phyloP scores from a whole-genome alignment of 2,329 filamentous ascomycete genomes.

The Colletotrichum salicis region DNA sequence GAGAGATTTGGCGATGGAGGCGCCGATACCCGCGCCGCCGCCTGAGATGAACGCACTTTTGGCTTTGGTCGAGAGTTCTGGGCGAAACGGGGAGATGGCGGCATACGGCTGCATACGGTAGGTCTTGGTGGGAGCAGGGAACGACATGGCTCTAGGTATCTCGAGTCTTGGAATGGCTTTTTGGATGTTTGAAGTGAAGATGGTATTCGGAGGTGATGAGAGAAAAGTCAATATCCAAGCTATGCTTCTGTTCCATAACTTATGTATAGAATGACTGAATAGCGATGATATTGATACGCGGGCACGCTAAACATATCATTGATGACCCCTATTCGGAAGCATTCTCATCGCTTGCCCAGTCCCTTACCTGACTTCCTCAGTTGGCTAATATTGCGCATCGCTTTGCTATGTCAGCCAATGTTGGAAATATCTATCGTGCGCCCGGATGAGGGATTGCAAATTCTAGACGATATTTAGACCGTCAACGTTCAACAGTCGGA shows the following conservation, averaged over 20 bases:
- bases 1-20: constrained; percentile 54
- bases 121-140: constrained; percentile 37
- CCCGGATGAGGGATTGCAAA: not conserved
- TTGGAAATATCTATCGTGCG: not conserved
- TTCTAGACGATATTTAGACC: not conserved
- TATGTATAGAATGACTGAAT: no score
- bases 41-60: constrained; percentile 65
- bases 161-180: accelerated
- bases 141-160: constrained; percentile 6
- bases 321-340: no score
- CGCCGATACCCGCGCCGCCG: constrained; percentile 63
- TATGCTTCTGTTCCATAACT: no score
- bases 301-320: no score
- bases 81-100: constrained; percentile 40
- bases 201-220: no score
- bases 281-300: no score
- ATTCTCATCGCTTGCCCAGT: no score
- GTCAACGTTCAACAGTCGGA: not conserved
- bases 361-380: no score
- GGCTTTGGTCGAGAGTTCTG: constrained; percentile 42
- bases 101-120: constrained; percentile 39
- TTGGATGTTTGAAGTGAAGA: not conserved
- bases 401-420: not conserved
- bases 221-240: no score
- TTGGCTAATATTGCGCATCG: no score